phyloP scores from a whole-genome alignment of 371 early-diverging fungal genomes.

The Mortierella sp. region DNA sequence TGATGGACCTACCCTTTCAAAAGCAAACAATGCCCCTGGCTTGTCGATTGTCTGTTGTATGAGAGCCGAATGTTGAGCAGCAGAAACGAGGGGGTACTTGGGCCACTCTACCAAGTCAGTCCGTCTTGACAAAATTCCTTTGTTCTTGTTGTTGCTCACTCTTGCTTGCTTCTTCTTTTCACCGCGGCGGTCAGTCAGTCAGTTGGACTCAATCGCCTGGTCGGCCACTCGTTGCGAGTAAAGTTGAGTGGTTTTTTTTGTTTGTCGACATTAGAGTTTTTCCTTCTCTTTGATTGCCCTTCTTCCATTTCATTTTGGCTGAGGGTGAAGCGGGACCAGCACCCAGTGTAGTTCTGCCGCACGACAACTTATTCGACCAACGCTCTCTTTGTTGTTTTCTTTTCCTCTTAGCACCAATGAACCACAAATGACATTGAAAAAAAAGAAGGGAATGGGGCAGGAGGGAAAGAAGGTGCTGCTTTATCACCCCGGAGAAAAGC shows the following conservation, averaged over 20 bases:
- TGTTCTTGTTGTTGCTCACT: background rate
- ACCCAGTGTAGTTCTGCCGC: no score
- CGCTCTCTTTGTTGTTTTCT: background rate
- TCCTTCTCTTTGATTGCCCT: background rate
- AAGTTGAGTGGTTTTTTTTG: background rate
- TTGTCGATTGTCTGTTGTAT: background rate
- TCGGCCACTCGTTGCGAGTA: background rate
- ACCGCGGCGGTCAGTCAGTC: background rate
- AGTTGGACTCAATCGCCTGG: background rate
- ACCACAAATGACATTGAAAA: background rate
- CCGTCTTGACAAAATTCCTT: background rate
- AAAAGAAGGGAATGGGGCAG: background rate
- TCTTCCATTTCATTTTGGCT: background rate
- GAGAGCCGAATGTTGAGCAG: background rate
- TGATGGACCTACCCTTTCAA: background rate
- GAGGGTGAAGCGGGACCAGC: background rate
- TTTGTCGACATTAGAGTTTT: slow-evolving; percentile 5
- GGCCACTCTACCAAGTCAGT: background rate
- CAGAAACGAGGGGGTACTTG: background rate
- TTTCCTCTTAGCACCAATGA: background rate
- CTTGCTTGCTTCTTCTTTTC: background rate
- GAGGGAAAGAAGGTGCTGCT: background rate
- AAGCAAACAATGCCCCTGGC: background rate
- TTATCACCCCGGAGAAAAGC: background rate
- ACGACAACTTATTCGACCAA: background rate